Base-by-base conservation (phyloP, 2,329 filamentous ascomycete genomes). In the Pseudogymnoascus sp. region DNA sequence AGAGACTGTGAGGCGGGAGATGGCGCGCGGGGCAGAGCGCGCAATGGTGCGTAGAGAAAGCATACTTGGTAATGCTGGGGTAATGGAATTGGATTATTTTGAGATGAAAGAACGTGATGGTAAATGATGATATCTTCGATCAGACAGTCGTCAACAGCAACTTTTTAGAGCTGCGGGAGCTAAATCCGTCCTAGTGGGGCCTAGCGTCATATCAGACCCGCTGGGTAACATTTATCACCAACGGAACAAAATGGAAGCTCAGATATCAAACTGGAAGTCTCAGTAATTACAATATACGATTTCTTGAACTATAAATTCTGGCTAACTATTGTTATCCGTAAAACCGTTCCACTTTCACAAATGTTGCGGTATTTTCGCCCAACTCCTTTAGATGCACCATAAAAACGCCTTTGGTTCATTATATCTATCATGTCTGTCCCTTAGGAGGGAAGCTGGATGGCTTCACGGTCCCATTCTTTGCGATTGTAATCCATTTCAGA, bases 381-480 rank as follows among this genome's bases (percentile, higher is more conserved):
- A 57, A 57, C 50, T 57, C 50, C 50, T 33, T 57, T n/a, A 57
- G 26, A 57, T 57, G n/a, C 50, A 57, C 50, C 50, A 15, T 35
- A 57, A 19, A 40, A 61, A 61, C 59, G 59, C 61, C 61, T 28
- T 17, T 28, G 13, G 36, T 21, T 42, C 59, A 42, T 61, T 42
- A 38, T 19, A 26, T 42, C 31, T n/a, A 21, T 72, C 65, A 74
- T 64, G 70, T 68, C 50, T 71, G 63, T 44, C 82, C 82, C 69
- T 83, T 86, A 2, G 91, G 91, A 19, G 93, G 93, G 72, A 96
- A 96, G 65, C 81, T 88, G 23, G 89, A 88, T n/a, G 85, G 78
- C 70, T 86, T 83, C 66, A 86, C 81, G 11, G 75, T 78, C 3
- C 91, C 91, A 31, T 83, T 80, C 64, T 82, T 85, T 4, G 83